Evolutionary conservation across 1,139 yeast species (phyloP).

Genomic region (Debaryomycetaceae sp.): DNA sequence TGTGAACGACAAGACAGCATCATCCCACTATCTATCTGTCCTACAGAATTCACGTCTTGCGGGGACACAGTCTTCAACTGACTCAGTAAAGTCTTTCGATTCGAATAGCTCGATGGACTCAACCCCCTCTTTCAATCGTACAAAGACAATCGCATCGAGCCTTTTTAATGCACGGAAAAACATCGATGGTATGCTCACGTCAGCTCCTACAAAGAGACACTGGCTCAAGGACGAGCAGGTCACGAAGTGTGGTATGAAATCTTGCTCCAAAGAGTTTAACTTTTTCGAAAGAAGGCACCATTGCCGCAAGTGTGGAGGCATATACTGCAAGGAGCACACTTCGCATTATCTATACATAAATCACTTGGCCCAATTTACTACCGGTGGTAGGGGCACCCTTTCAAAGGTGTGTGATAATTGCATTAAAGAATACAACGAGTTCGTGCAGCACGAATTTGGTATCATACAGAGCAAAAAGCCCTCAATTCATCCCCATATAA

Average conservation of each 20-base stretch:
- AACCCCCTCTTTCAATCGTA: constrained; percentile 4
- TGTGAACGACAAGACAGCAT: constrained; percentile 3
- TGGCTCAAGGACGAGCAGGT: constrained; percentile 77
- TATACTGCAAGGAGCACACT: constrained; percentile 74
- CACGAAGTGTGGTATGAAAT: constrained; percentile 52
- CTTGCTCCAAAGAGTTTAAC: constrained; percentile 63
- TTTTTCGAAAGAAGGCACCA: constrained; percentile 89
- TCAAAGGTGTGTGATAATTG: constrained; percentile 80
- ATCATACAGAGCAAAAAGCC: constrained; percentile 9
- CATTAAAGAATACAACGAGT: constrained; percentile 63
- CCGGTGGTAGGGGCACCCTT: constrained; percentile 71
- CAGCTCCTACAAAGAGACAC: constrained; percentile 62
- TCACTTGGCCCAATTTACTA: constrained; percentile 65
- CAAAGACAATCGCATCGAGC: constrained; percentile 1
- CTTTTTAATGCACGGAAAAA: constrained; percentile 12
- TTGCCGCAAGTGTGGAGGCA: constrained; percentile 91
- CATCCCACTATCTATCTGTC: constrained; percentile 4
- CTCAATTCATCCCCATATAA: not conserved
- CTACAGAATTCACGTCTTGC: not conserved
- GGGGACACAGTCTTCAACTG: constrained; percentile 12
- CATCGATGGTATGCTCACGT: constrained; percentile 29
- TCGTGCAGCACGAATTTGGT: constrained; percentile 42
- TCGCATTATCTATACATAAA: constrained; percentile 60
- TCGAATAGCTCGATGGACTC: constrained; percentile 35
- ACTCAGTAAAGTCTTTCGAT: constrained; percentile 36